phyloP scores from a whole-genome alignment of 345 rosid genomes.

The Rhodomyrtus tomentosa region DNA sequence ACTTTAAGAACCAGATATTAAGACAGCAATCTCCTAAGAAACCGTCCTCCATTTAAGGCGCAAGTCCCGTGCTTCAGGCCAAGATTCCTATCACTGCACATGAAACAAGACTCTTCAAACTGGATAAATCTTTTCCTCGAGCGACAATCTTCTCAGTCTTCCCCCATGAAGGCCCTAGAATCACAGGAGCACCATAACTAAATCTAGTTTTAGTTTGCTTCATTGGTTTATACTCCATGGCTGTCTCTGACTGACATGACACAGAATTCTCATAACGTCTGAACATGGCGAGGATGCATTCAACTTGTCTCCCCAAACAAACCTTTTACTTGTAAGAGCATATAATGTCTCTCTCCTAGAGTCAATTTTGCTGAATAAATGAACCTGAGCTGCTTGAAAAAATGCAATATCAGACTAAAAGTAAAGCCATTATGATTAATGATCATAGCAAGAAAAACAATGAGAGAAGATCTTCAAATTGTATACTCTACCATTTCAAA shows the following conservation, averaged over 20 bases:
- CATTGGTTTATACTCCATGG: background rate
- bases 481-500: background rate
- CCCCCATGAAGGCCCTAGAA: background rate
- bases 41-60: slow-evolving; percentile 3
- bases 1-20: slow-evolving; percentile 27
- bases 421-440: background rate
- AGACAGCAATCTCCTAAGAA: slow-evolving; percentile 23
- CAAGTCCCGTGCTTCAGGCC: background rate
- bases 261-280: background rate
- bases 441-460: background rate
- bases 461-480: background rate
- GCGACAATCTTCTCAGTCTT: background rate
- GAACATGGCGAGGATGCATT: background rate
- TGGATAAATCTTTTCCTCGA: background rate
- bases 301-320: background rate
- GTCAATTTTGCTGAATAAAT: background rate
- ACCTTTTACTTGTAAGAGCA: background rate
- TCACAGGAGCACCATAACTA: background rate
- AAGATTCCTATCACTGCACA: background rate
- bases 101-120: background rate
- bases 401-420: background rate
- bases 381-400: slow-evolving; percentile 3
- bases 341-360: background rate
- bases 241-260: background rate
- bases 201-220: background rate